Evolutionary conservation across 2,329 filamentous ascomycete species (phyloP).

Genomic region (Trichophyton verrucosum): DNA sequence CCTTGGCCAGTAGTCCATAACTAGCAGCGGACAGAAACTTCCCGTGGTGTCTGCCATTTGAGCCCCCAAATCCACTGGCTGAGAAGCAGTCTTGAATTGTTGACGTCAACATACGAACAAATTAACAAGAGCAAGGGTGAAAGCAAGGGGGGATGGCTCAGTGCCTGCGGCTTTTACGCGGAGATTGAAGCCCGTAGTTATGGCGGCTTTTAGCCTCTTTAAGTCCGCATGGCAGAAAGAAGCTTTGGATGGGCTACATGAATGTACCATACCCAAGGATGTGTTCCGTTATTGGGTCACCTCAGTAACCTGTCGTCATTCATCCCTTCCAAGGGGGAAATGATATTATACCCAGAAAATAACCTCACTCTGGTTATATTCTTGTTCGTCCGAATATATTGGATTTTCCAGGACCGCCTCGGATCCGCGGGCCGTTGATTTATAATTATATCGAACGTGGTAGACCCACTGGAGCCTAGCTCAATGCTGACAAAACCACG

Average conservation of each 20-base stretch:
- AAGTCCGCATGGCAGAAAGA: background rate
- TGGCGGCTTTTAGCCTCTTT: too few relatives aligned
- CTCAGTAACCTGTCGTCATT: background rate
- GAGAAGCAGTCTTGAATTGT: too few relatives aligned
- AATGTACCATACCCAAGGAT: background rate
- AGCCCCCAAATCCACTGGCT: too few relatives aligned
- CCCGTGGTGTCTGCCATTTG: too few relatives aligned
- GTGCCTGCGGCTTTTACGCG: too few relatives aligned
- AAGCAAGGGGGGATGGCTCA: too few relatives aligned
- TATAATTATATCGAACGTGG: background rate
- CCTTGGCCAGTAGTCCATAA: background rate
- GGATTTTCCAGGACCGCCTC: background rate
- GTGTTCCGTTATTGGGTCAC: background rate
- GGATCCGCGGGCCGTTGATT: background rate
- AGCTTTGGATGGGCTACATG: background rate
- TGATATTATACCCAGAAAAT: background rate
- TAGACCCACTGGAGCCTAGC: background rate
- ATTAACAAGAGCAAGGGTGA: too few relatives aligned
- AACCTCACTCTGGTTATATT: background rate
- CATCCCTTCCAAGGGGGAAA: background rate
- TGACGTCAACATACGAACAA: too few relatives aligned
- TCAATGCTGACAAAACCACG: background rate
- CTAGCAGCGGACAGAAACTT: background rate
- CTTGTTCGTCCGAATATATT: background rate
- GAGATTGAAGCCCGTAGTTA: too few relatives aligned